Conservation (phyloP, 306 rosid genomes). For the Ormosia semicastrata region DNA sequence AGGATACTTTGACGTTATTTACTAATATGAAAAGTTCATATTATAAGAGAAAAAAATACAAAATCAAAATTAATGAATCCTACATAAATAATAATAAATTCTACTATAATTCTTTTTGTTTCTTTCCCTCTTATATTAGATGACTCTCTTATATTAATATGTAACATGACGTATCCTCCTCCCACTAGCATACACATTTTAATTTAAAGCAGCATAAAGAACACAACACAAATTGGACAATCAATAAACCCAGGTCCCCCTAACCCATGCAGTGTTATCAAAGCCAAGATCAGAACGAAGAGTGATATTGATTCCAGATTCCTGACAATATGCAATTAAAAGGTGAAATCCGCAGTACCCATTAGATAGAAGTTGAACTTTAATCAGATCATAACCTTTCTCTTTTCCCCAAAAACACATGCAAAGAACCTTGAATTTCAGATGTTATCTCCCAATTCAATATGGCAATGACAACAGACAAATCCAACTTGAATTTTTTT, state of each 20-base stretch:
- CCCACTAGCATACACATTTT: not conserved
- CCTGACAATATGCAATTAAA: not conserved
- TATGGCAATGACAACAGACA: constrained; percentile 1
- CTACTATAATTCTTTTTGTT: too few relatives aligned
- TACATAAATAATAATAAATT: too few relatives aligned
- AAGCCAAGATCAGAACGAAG: not conserved
- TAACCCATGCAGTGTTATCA: not conserved
- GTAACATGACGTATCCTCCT: too few relatives aligned
- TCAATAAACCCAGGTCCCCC: constrained; percentile 17
- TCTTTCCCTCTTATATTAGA: too few relatives aligned
- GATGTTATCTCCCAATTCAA: not conserved
- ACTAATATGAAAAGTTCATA: not conserved
- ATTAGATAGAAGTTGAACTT: constrained; percentile 26
- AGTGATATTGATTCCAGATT: not conserved
- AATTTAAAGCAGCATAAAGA: not conserved
- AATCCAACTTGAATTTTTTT: not conserved
- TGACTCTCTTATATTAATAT: too few relatives aligned
- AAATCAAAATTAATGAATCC: too few relatives aligned
- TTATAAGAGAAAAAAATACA: too few relatives aligned
- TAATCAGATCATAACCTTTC: constrained; percentile 24
- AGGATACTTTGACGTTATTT: too few relatives aligned
- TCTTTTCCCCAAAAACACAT: not conserved
- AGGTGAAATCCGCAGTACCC: constrained; percentile 21
- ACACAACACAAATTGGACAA: not conserved
- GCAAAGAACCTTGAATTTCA: not conserved